Evolutionary conservation across 139 green algal genomes (phyloP), one percentile per base, ranked within the genome.

Genomic region (Penium margaritaceum): DNA sequence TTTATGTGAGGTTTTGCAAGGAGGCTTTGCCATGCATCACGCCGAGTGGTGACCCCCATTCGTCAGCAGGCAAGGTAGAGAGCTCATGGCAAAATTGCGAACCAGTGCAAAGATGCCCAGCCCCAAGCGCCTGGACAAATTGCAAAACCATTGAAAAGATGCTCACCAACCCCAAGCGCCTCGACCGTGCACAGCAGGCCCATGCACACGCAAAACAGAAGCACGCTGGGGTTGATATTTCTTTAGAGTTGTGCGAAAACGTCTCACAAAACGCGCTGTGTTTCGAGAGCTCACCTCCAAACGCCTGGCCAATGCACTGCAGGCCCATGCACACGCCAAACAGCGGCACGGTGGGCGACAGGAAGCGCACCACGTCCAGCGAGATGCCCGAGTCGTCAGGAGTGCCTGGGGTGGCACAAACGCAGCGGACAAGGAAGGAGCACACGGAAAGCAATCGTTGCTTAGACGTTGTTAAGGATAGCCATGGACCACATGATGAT

Each of bases 271-370:
- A 24, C 14, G 14, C n/a, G 15, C 24, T 15, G 19, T 9, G 15
- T 63, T 32, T 9, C 5, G 37, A 14, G 30, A 5, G 15, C 38
- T 61, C n/a, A 70, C 81, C 81, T 2, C 81, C 81, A 63, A 81
- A 79, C 39, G 83, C 89, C 79, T 98, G 90, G 6, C 92, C 94
- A 41, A 98, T 98, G 83, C 94, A 98, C 75, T 99, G 94, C 73
- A 96, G 94, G 0, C 94, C 94, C 94, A 99, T 99, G 87, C 94
- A 99, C 14, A 99, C 94, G 12, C 94, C 94, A 84, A 99, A 96
- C 2, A 97, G 60, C 0, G 94, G 94, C 35, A 96, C 84, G 1
- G 85, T 58, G 0, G 88, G 83, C 0, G 92, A 91, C 63, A 98
- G 75, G 68, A 93, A 77, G 33, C 81, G 30, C 9, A 95, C 86